Evolutionary conservation across 176 grass and related monocot species (phyloP).

Genomic region (Musa beccarii): DNA sequence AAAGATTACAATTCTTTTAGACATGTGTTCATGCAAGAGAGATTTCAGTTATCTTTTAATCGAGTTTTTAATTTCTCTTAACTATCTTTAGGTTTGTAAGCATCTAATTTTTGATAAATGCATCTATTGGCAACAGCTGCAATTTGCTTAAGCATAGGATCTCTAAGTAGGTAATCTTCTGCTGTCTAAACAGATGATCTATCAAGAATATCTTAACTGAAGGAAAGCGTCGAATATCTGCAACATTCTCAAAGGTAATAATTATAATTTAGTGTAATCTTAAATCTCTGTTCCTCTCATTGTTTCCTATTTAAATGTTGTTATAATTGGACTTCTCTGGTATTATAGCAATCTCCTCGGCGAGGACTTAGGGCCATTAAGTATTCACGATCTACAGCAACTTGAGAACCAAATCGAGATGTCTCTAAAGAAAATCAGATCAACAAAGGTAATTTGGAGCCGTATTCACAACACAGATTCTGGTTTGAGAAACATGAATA

Average conservation of each 20-base stretch:
- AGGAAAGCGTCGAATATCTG: conserved; percentile 54
- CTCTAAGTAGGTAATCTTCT: neutral
- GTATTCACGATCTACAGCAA: conserved; percentile 42
- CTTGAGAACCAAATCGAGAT: conserved; percentile 68
- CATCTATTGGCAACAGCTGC: neutral
- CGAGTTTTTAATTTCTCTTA: too few relatives aligned
- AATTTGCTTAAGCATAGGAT: neutral
- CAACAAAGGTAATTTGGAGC: conserved; percentile 54
- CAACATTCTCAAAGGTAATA: conserved; percentile 66
- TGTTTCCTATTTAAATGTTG: neutral
- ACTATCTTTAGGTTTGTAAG: neutral
- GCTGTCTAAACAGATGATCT: conserved; percentile 43
- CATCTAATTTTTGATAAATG: neutral
- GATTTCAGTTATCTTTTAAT: too few relatives aligned
- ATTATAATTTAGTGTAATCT: neutral
- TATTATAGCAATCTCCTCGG: conserved; percentile 73
- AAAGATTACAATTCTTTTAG: too few relatives aligned
- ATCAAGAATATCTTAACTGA: conserved; percentile 81
- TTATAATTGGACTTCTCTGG: conserved; percentile 4
- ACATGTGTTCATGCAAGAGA: too few relatives aligned
- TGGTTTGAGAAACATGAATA: neutral
- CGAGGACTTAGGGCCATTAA: conserved; percentile 58
- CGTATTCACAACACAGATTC: neutral
- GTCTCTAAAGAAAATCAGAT: conserved; percentile 68
- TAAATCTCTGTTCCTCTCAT: neutral